phyloP scores from a whole-genome alignment of 1,139 yeast species.

The Schwanniomyces etchellsii region DNA sequence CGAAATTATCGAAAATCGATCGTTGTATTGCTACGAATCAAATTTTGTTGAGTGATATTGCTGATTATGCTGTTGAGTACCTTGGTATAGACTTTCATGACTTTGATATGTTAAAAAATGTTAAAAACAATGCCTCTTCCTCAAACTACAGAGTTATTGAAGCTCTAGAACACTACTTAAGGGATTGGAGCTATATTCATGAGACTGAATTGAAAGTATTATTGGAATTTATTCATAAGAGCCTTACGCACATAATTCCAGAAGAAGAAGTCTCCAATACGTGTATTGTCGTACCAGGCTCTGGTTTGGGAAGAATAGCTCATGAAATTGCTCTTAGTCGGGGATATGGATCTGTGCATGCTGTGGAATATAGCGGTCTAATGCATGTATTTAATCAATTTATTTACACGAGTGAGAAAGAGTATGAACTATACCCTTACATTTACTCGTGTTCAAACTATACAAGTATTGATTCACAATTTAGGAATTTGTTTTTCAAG shows the following conservation, averaged over 20 bases:
- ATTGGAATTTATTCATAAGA: slow-evolving; percentile 37
- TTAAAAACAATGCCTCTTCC: slow-evolving; percentile 17
- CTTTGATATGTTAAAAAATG: slow-evolving; percentile 27
- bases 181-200: slow-evolving; percentile 62
- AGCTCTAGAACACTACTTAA: slow-evolving; percentile 61
- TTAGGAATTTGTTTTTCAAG: slow-evolving; percentile 37
- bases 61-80: slow-evolving; percentile 29
- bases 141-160: slow-evolving; percentile 60
- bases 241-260: slow-evolving; percentile 24
- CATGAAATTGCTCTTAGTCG: slow-evolving; percentile 48
- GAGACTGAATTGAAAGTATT: slow-evolving; percentile 48
- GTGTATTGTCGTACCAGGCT: slow-evolving; percentile 65
- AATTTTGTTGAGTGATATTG: slow-evolving; percentile 38
- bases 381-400: slow-evolving; percentile 65
- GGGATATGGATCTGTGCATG: slow-evolving; percentile 44
- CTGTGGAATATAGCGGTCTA: slow-evolving; percentile 66
- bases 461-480: slow-evolving; percentile 43
- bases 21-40: slow-evolving; percentile 40
- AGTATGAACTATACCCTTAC: slow-evolving; percentile 50
- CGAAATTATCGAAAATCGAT: slow-evolving; percentile 46
- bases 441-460: slow-evolving; percentile 74
- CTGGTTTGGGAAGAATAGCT: slow-evolving; percentile 72
- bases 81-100: slow-evolving; percentile 36
- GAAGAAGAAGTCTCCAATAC: slow-evolving; percentile 26
- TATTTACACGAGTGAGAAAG: slow-evolving; percentile 26